Evolutionary conservation across 75 land plant genomes (phyloP), one percentile per base, ranked within the genome.

Genomic region (Picea sitchensis): DNA sequence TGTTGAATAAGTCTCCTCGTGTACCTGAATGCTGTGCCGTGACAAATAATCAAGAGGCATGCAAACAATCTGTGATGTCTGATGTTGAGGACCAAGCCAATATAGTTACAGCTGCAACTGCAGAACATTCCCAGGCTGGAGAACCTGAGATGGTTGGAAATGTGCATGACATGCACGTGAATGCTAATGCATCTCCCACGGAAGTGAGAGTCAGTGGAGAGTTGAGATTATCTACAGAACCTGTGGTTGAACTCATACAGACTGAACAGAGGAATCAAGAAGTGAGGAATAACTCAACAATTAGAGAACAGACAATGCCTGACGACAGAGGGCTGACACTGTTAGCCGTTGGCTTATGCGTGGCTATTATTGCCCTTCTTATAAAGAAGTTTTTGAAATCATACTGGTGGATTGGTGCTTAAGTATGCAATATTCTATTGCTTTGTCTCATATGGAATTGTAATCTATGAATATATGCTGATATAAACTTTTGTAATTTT

Each of bases 1-100:
- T 96, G 96, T 78, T 96, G 59, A 84, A 84, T 77, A 93, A 86
- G 80, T 88, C 84, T 12, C 86, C 88, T 34, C 89, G 91, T 18
- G 80, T 85, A 59, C 88, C 90, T 12, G 87, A 86, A 71, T 79
- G 80, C 76, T n/a, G 32, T 58, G 5, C 64, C 20, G 58, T 78
- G 31, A 20, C 81, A 26, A 72, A 54, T 13, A 58, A 75, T 51
- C 58, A 75, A 30, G 76, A 75, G 18, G 18, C 76, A 17, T 38
- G 56, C 56, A 51, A 17, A 44, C 23, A 44, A 44, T 18, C 74
- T 44, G 47, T 73, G 31, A 26, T 34, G 15, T 20, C 74, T 65
- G 80, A 77, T 80, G 31, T 36, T 65, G 80, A 15, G 17, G 77
- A 65, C 54, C 73, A 68, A 56, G 75, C 79, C 17, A 83, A 58